Percentiles rank a stretch among this genome's conserved stretches.
These are phyloP conservation scores for Aspergillus hortae DNA, from an alignment of 2,329 filamentous ascomycete species.

Conservation along the genomic window DNA sequence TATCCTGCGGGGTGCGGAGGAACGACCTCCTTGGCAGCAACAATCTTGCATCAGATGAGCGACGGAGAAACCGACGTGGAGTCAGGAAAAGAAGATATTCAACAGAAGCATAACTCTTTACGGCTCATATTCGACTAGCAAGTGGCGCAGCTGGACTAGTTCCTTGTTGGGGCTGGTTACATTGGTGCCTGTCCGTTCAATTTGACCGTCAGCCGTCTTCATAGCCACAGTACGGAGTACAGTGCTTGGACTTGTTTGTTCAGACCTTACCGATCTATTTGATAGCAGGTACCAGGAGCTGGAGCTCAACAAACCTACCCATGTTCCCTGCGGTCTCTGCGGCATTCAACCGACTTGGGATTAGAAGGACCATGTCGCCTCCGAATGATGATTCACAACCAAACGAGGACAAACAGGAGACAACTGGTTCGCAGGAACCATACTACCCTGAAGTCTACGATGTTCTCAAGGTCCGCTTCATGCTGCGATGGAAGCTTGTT, in stretches of 20 bases:
- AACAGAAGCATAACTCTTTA: no score
- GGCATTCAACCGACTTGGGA: neutral
- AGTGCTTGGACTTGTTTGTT: no score
- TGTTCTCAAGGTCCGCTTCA: constrained; percentile 29
- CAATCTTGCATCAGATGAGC: neutral
- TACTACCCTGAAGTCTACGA: constrained; percentile 30
- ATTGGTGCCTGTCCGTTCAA: neutral
- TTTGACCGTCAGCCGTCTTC: no score
- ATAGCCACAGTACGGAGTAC: no score
- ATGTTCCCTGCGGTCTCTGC: neutral
- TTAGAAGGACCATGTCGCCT: neutral
- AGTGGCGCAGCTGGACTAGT: no score
- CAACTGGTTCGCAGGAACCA: neutral
- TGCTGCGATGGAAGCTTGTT: constrained; percentile 28
- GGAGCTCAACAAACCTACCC: neutral
- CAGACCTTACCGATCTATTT: no score
- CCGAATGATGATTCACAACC: neutral
- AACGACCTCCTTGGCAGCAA: neutral
- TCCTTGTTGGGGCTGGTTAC: neutral
- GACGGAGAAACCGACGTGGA: neutral
- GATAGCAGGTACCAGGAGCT: no score
- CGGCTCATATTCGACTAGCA: no score
- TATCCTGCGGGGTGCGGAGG: neutral
- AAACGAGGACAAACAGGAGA: neutral
- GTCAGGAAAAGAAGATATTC: no score